A percentile compares a stretch with the other conserved stretches of the same genome.
phyloP scores from a whole-genome alignment of 73 alveolate genomes.

The Uronychia binucleata region DNA sequence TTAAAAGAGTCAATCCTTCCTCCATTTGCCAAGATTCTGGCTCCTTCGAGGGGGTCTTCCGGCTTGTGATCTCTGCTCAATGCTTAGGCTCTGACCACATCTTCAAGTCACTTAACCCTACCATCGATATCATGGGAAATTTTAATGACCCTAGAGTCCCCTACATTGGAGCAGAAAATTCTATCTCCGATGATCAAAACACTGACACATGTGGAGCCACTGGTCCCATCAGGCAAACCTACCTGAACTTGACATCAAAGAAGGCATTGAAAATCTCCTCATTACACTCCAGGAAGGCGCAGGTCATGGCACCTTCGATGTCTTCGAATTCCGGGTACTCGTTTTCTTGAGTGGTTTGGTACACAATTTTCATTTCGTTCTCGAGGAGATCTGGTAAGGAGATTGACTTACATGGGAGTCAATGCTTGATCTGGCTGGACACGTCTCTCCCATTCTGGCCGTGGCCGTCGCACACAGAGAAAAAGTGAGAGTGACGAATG shows the following conservation, averaged over 20 bases:
- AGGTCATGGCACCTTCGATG: not conserved
- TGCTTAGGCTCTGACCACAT: conserved; percentile 28
- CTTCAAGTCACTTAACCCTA: conserved; percentile 33
- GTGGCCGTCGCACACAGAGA: conserved; percentile 38
- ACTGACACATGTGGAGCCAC: conserved; percentile 2
- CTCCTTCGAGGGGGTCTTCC: not conserved
- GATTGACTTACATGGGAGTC: conserved; percentile 14
- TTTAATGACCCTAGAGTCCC: conserved; percentile 85
- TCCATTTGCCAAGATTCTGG: not conserved
- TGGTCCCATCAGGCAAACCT: not conserved
- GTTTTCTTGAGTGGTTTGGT: not conserved
- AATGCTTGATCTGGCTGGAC: conserved; percentile 8
- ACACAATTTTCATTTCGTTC: not conserved
- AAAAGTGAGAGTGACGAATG: conserved; percentile 2
- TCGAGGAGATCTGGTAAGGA: not conserved
- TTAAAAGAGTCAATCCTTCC: not conserved
- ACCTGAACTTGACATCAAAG: not conserved
- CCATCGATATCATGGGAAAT: conserved; percentile 11
- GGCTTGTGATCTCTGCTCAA: conserved; percentile 1
- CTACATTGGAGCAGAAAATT: conserved; percentile 75
- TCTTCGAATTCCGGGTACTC: not conserved
- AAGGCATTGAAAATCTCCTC: not conserved
- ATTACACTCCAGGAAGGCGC: not conserved
- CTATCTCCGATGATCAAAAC: not conserved
- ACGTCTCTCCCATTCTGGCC: conserved; percentile 31